Base-by-base conservation (phyloP, 371 early-diverging fungal genomes). In the Haplosporangium sp. region DNA sequence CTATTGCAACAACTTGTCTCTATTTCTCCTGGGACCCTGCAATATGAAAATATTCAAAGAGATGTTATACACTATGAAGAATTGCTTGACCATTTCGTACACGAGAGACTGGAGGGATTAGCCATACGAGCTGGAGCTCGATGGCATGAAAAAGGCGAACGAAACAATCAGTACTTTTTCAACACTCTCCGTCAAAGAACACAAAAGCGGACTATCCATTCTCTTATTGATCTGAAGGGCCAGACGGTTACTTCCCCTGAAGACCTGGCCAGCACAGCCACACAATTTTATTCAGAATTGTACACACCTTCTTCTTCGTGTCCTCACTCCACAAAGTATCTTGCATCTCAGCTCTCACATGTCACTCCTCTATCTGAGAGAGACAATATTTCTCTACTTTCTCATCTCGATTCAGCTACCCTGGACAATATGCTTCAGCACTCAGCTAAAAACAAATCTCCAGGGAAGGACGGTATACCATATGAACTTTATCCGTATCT, bases 381-480 rank as follows among this genome's bases (percentile, higher is more conserved):
- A 10, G 45, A 45, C 16, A 45, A 45, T 45, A 16, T 16, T 13
- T 16, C 10, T 13, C 10, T 45, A 10, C 45, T 45, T 16, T 13
- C 13, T 45, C 45, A 10, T 45, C 4, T 45, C 13, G 45, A 45
- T 45, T 13, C 10, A 10, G 1, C 45, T 16, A 45, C 45, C 10
- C 4, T 45, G 45, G 45, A 45, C 45, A 12, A 10, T 16, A 10
- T 45, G 16, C 45, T 45, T 16, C 10, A 45, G 16, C 45, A 45
- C 8, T 43, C 67, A 13, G 55, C 21, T 14, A 41, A 41, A 16
- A 38, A 47, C 20, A 53, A n/a, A 18, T 37, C 56, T 0, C 57
- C 64, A 12, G 51, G 64, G 0, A 10, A 16, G 6, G 64, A 64
- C 11, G 57, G 57, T 0, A 14, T 64, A 11, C 64, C 42, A 13